Base-by-base conservation (phyloP, 2,329 filamentous ascomycete genomes). In the Xylaria sp. region DNA sequence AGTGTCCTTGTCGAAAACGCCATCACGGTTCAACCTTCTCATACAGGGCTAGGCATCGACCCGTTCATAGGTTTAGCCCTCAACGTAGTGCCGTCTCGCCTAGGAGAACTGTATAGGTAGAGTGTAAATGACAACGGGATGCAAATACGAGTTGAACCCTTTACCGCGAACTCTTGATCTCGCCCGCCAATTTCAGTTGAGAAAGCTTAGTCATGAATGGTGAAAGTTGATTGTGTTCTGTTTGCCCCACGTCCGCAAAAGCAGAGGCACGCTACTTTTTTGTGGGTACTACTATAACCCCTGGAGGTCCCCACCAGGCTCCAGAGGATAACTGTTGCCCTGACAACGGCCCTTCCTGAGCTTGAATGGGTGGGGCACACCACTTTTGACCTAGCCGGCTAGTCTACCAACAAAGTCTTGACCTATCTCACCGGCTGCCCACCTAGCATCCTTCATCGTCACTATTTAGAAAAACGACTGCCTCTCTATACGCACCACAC, bases 1-100 rank as follows among this genome's bases (percentile, higher is more conserved):
- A 92, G 80, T 2, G 86, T 83, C 71, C 87, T 83, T 64, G 85
- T 86, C 60, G 85, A 85, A 74, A 86, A 88, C 23, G 87, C 88
- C 88, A 89, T 90, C 41, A 50, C 63, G 41, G 50, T 37, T 46
- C 20, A 64, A 18, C 55, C 59, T 28, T 44, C 59, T 50, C 46
- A 57, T 51, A 55, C 31, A 41, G 34, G 23, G 7, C 12, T 2
- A 46, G 46, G 28, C 60, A 57, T 52, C 18, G 48, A 54, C 37
- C 28, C 31, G 41, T 55, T 44, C 23, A 25, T 18, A 8, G 39
- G 51, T 18, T 37, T 34, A 34, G 13, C 37, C 25, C 54, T 52
- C 25, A n/a, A 39, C 34, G 58, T 41, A 23, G 37, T 8, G 9
- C 41, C 31, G 39, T 13, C 31, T 28, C 12, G 15, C 9, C 39